Base-by-base conservation (phyloP, 2,329 filamentous ascomycete genomes). In the Pyricularia grisea region DNA sequence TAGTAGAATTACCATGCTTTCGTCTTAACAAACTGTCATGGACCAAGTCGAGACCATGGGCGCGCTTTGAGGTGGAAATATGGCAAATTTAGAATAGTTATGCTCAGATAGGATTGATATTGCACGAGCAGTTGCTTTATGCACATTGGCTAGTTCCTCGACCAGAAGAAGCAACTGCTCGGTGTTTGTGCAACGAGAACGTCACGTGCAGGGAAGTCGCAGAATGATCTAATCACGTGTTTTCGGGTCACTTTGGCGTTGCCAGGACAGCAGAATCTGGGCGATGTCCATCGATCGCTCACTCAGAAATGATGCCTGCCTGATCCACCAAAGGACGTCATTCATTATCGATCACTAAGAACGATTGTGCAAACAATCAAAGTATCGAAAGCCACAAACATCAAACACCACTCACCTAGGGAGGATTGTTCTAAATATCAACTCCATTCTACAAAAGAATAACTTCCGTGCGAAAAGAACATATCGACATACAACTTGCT, bases 211-310 rank as follows among this genome's bases (percentile, higher is more conserved):
- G 7, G 2, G n/a, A 20, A 55, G 20, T 9, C 17, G 6, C 42
- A 9, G 5, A 55, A 55, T 20, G 3, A 55, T n/a, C 20, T 3
- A 7, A 20, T 55, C 84, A 86, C 83, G 82, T 86, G 84, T 79
- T 70, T 71, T 75, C 83, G 83, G 75, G 80, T 76, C 73, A 72
- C 65, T 79, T 78, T 83, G 82, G 82, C 79, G 84, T 86, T 86
- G 84, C 83, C 84, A 82, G 79, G 84, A 81, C 84, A 86, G 73
- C 73, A n/a, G 17, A 33, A 55, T 55, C 58, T 61, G 5, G 20
- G 12, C 7, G 33, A 23, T n/a, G 65, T 33, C n/a, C 27, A 58
- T 28, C 27, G 27, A 27, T 27, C 27, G 27, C 2, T 27, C 6
- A 6, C 27, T 27, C 20, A 55, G 31, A 60, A 67, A 42, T 33